A percentile compares a stretch with the other conserved stretches of the same genome.
Conservation (phyloP, 768 basidiomycete species). For the Pulveroboletus sp. region DNA sequence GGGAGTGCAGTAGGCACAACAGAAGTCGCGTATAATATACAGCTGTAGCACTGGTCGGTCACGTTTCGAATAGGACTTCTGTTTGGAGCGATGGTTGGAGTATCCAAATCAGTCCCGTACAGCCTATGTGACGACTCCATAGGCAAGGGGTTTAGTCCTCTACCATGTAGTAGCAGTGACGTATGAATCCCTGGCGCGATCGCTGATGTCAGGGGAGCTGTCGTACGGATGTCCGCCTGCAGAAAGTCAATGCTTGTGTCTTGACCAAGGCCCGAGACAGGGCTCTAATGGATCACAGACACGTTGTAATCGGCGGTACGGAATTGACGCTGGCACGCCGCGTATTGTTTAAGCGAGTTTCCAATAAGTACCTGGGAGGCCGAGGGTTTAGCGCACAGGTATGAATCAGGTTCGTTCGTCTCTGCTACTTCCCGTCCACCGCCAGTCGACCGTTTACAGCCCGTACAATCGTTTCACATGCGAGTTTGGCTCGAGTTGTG, state of each 20-base stretch:
- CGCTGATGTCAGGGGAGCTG: slow-evolving; percentile 6
- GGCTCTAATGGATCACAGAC: slow-evolving; percentile 3
- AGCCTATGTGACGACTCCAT: slow-evolving; percentile 9
- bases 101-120: slow-evolving; percentile 7
- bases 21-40: slow-evolving; percentile 20
- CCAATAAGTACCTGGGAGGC: slow-evolving; percentile 10
- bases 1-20: slow-evolving; percentile 1
- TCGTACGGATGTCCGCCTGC: slow-evolving; percentile 1
- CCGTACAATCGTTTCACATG: neutral
- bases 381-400: slow-evolving; percentile 17
- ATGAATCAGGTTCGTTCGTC: neutral
- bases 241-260: neutral
- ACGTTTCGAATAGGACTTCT: slow-evolving; percentile 24
- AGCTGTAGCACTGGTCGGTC: slow-evolving; percentile 12
- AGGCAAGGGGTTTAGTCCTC: slow-evolving; percentile 1
- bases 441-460: neutral
- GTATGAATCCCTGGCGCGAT: slow-evolving; percentile 17
- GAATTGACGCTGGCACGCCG: neutral
- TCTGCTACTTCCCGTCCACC: neutral
- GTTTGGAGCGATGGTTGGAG: neutral
- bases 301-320: slow-evolving; percentile 9
- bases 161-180: slow-evolving; percentile 13
- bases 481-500: slow-evolving; percentile 7
- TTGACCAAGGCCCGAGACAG: slow-evolving; percentile 3
- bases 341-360: slow-evolving; percentile 6